Evolutionary conservation across 2,329 filamentous ascomycete genomes (phyloP).

Genomic region (Beauveria sp.): DNA sequence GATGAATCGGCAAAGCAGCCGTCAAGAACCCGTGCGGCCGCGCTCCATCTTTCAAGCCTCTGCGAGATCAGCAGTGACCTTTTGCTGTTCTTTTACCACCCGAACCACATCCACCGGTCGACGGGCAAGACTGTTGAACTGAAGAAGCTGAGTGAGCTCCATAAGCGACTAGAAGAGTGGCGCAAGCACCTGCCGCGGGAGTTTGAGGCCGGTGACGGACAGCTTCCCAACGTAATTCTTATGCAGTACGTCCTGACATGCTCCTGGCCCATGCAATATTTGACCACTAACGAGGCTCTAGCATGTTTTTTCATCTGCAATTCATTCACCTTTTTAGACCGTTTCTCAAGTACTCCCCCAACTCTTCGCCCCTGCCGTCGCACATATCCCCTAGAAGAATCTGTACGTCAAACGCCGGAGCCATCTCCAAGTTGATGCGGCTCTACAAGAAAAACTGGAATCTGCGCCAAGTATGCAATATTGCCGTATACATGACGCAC

Average conservation of each 20-base stretch:
- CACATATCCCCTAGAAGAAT: conserved; percentile 87
- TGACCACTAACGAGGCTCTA: conserved; percentile 30
- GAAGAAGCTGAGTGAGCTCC: conserved; percentile 87
- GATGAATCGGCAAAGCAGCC: conserved; percentile 68
- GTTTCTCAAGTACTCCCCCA: conserved; percentile 82
- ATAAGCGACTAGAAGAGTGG: conserved; percentile 86
- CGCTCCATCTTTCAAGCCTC: conserved; percentile 71
- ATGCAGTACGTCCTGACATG: conserved; percentile 63
- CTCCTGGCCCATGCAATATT: neutral
- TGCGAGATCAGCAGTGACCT: conserved; percentile 94
- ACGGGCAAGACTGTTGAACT: conserved; percentile 75
- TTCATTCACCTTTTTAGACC: conserved; percentile 95
- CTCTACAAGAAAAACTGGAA: conserved; percentile 91
- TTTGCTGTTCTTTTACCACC: conserved; percentile 85
- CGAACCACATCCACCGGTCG: conserved; percentile 53
- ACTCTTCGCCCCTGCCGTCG: conserved; percentile 71
- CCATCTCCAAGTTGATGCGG: conserved; percentile 89
- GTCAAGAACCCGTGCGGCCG: conserved; percentile 72
- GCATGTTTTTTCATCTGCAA: conserved; percentile 95
- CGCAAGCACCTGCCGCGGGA: conserved; percentile 75
- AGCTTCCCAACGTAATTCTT: conserved; percentile 71
- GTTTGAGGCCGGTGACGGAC: conserved; percentile 81
- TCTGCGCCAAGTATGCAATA: conserved; percentile 88
- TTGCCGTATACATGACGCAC: conserved; percentile 91
- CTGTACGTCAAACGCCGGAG: conserved; percentile 81